Evolutionary conservation across 768 basidiomycete genomes (phyloP).

Genomic region (Tylopilus vinaceipallidus): DNA sequence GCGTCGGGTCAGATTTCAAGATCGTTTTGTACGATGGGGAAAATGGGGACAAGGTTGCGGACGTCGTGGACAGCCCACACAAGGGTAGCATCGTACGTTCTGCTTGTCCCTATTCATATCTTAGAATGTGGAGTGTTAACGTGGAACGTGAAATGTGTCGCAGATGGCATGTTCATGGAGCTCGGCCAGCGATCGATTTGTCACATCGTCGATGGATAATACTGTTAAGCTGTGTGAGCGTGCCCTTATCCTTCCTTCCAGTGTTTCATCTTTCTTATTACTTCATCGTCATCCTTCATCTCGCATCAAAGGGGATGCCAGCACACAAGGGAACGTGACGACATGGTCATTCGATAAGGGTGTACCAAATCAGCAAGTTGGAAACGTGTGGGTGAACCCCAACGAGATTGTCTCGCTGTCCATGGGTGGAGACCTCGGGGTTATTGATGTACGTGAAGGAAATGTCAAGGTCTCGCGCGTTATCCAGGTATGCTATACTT

Average conservation of each 20-base stretch:
- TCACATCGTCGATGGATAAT: constrained; percentile 85
- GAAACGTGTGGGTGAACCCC: constrained; percentile 78
- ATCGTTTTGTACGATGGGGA: constrained; percentile 90
- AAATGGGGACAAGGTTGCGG: constrained; percentile 73
- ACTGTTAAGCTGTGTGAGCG: constrained; percentile 79
- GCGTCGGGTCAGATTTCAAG: constrained; percentile 87
- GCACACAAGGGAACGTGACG: constrained; percentile 60
- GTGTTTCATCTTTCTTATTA: not conserved
- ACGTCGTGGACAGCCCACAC: constrained; percentile 67
- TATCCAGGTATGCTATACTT: constrained; percentile 49
- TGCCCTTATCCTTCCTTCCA: not conserved
- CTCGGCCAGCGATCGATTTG: constrained; percentile 64
- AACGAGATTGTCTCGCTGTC: constrained; percentile 80
- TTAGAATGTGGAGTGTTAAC: not conserved
- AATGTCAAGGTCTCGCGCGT: constrained; percentile 59
- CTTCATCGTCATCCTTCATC: not conserved
- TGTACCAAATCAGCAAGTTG: constrained; percentile 82
- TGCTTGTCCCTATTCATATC: not conserved
- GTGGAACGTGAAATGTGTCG: not conserved
- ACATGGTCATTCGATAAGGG: constrained; percentile 75
- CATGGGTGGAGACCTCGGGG: constrained; percentile 73
- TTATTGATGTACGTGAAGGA: constrained; percentile 70
- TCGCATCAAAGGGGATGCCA: constrained; percentile 67
- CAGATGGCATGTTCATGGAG: constrained; percentile 83
- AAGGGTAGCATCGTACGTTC: constrained; percentile 70